These are phyloP conservation scores for Camellia lanceoleosa DNA, from an alignment of 148 eudicot species.

Conservation along the genomic window DNA sequence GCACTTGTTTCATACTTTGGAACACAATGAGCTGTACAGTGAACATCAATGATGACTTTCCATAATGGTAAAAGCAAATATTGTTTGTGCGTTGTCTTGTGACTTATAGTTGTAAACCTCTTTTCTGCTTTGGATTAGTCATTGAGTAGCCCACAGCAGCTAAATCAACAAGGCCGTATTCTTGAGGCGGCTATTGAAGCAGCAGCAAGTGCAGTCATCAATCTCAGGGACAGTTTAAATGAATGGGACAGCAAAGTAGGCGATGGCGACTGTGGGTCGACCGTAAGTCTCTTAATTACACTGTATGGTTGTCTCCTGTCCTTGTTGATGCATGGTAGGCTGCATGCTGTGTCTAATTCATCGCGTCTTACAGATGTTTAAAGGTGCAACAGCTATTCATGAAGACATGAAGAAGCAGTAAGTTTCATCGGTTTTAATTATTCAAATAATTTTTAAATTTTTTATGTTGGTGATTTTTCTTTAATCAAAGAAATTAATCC, in stretches of 20 bases:
- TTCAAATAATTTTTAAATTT: constrained; percentile 9
- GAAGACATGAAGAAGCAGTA: constrained; percentile 85
- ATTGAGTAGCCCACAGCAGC: constrained; percentile 61
- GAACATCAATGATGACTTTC: neutral
- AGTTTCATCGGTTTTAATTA: constrained; percentile 22
- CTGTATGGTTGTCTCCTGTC: constrained; percentile 5
- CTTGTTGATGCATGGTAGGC: constrained; percentile 7
- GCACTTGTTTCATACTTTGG: neutral
- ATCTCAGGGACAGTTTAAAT: constrained; percentile 70
- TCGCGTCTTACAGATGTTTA: constrained; percentile 67
- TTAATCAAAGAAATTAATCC: neutral
- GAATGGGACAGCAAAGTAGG: constrained; percentile 98
- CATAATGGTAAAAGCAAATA: neutral
- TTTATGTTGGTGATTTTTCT: constrained; percentile 4
- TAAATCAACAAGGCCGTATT: constrained; percentile 55
- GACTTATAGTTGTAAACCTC: neutral
- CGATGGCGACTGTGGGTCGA: constrained; percentile 99
- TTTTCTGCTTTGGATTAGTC: constrained; percentile 35
- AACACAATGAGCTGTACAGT: neutral
- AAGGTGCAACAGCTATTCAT: constrained; percentile 80
- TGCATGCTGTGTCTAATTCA: constrained; percentile 18
- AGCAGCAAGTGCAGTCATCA: constrained; percentile 62
- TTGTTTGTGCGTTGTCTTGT: neutral
- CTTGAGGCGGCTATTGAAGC: constrained; percentile 91
- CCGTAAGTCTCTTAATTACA: constrained; percentile 48